Evolutionary conservation across 2,329 filamentous ascomycete genomes (phyloP).

Genomic region (Aureobasidium mangrovei): DNA sequence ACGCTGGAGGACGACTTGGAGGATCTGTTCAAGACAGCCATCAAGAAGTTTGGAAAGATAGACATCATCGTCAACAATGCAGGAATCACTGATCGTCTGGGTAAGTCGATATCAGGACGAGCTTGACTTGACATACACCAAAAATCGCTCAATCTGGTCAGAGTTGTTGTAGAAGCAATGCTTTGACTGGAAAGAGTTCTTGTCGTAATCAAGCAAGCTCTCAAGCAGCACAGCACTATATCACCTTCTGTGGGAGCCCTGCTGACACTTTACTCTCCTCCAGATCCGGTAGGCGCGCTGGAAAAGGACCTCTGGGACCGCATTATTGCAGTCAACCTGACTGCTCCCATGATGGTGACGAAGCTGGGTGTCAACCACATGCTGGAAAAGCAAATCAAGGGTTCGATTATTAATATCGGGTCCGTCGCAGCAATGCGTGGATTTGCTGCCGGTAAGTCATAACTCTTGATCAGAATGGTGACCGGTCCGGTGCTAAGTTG

Average conservation of each 20-base stretch:
- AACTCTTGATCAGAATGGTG: conserved; percentile 15
- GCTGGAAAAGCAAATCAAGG: conserved; percentile 35
- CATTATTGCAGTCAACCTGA: conserved; percentile 49
- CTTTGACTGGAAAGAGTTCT: too few relatives aligned
- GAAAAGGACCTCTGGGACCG: conserved; percentile 43
- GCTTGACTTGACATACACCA: too few relatives aligned
- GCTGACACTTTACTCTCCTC: not conserved
- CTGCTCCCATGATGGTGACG: conserved; percentile 45
- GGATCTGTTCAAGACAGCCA: conserved; percentile 29
- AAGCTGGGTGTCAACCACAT: conserved; percentile 44
- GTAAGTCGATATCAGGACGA: not conserved
- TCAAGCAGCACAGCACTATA: too few relatives aligned
- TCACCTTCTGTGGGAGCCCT: not conserved
- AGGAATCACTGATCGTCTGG: conserved; percentile 49
- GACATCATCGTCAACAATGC: conserved; percentile 45
- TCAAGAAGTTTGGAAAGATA: conserved; percentile 36
- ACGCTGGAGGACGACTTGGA: conserved; percentile 30
- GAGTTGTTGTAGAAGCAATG: too few relatives aligned
- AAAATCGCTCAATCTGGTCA: too few relatives aligned
- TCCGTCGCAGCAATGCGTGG: conserved; percentile 40
- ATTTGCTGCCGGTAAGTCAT: conserved; percentile 30
- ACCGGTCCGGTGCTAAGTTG: not conserved
- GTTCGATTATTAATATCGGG: conserved; percentile 46
- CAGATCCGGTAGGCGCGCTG: conserved; percentile 37
- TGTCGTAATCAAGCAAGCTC: too few relatives aligned